Evolutionary conservation across 805 yeast genomes (phyloP), one percentile per base, ranked within the genome.

Genomic region (Candida insectorum): DNA sequence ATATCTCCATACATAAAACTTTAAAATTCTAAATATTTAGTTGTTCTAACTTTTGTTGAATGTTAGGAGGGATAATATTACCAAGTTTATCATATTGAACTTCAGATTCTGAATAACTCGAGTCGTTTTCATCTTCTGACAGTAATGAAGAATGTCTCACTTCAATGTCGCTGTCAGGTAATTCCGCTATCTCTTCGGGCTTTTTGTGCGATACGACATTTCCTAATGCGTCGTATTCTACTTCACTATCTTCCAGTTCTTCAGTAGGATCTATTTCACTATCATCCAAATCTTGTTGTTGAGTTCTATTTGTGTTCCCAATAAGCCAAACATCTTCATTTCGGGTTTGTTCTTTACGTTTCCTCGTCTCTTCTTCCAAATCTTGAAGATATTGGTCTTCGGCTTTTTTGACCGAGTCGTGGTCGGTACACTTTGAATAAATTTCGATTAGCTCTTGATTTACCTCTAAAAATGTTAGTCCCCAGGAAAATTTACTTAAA

Each of bases 401-500:
- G 0, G 88, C 96, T 25, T 51, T 58, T 30, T 71, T 65, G 1
- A 93, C 78, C 5, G 89, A 80, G 2, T 73, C 87, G 1, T 84
- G 71, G 49, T 91, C 96, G 0, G 91, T 78, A 58, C 97, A 91
- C 25, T 72, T 54, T 33, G 81, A 81, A 49, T 93, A 93, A 5
- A 81, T 56, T 31, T 77, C 82, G 11, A 93, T 48, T 8, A 93
- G 62, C 41, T 87, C 96, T 43, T 75, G 73, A 54, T 93, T 93
- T 35, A 93, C 77, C 33, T 82, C 79, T 47, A 93, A 59, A 48
- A 93, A 93, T 0, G 85, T 80, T n/a, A 76, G 73, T 2, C 98
- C 98, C 96, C 97, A 93, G 1, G 94, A 80, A 51, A 93, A 93
- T 51, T 89, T 78, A 30, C 77, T 70, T 41, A 93, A 60, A 12